These are phyloP conservation scores for Xerophyta viscosa DNA, from an alignment of 106 monocot species.

Conservation along the genomic window DNA sequence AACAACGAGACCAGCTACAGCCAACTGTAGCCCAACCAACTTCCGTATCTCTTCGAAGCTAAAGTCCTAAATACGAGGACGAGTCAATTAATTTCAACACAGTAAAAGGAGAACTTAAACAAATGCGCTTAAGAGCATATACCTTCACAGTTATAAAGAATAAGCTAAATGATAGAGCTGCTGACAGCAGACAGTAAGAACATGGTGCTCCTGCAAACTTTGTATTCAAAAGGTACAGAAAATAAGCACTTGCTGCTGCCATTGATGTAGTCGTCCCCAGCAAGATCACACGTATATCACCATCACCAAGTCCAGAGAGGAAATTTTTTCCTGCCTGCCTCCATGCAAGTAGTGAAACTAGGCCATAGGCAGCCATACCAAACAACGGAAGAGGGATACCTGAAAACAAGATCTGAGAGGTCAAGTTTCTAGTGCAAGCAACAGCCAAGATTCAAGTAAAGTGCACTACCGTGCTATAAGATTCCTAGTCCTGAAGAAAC, in stretches of 20 bases:
- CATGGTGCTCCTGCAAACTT: slow-evolving; percentile 65
- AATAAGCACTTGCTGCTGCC: slow-evolving; percentile 95
- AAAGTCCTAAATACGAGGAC: slow-evolving; percentile 33
- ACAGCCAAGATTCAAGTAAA: no score
- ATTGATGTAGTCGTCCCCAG: slow-evolving; percentile 66
- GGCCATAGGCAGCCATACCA: slow-evolving; percentile 79
- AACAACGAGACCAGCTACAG: slow-evolving; percentile 45
- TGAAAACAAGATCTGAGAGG: slow-evolving; percentile 9
- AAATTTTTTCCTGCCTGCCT: slow-evolving; percentile 40
- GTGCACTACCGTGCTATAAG: no score
- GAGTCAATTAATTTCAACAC: not conserved
- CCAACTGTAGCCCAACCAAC: slow-evolving; percentile 58
- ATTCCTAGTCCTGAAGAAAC: no score
- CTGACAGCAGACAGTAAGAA: slow-evolving; percentile 76
- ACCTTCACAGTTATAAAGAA: slow-evolving; percentile 71
- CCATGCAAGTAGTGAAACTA: slow-evolving; percentile 54
- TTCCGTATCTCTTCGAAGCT: slow-evolving; percentile 64
- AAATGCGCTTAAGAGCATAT: not conserved
- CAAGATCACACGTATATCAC: slow-evolving; percentile 41
- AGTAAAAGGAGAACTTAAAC: not conserved
- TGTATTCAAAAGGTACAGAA: slow-evolving; percentile 78
- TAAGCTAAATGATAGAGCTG: slow-evolving; percentile 71
- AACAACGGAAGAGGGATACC: slow-evolving; percentile 82
- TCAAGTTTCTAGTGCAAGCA: no score
- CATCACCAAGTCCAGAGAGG: slow-evolving; percentile 30